These are phyloP conservation scores for Batkoa obscura DNA, from an alignment of 371 early-diverging fungal species.

Conservation along the genomic window DNA sequence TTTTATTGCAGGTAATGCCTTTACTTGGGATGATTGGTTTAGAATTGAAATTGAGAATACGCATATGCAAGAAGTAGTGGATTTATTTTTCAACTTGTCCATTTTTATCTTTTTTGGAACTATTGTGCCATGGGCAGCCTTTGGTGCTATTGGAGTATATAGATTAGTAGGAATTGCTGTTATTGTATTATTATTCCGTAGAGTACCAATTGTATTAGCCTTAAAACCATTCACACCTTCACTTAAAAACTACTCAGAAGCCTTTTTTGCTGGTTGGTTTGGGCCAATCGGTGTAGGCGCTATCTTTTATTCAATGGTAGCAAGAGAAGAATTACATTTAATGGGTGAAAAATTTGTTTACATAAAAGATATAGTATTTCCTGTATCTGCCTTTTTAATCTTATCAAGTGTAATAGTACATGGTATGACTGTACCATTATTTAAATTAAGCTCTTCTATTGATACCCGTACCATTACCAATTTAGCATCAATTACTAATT, in stretches of 20 bases:
- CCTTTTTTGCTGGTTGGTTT: constrained; percentile 87
- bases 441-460: constrained; percentile 26
- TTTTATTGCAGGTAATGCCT: constrained; percentile 75
- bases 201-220: constrained; percentile 55
- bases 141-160: constrained; percentile 28
- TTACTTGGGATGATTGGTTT: constrained; percentile 85
- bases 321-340: constrained; percentile 18
- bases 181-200: constrained; percentile 55
- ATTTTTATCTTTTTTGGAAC: constrained; percentile 89
- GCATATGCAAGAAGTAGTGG: constrained; percentile 78
- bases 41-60: constrained; percentile 66
- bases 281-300: constrained; percentile 94
- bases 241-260: constrained; percentile 53
- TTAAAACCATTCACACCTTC: constrained; percentile 49
- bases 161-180: constrained; percentile 36
- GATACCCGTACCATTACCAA: constrained; percentile 19
- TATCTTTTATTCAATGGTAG: constrained; percentile 47
- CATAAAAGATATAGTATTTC: constrained; percentile 20
- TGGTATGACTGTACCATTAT: constrained; percentile 59
- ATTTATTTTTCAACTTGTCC: constrained; percentile 67
- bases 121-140: constrained; percentile 57
- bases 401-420: constrained; percentile 57
- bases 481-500: constrained; percentile 12
- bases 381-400: constrained; percentile 54
- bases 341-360: constrained; percentile 3